These are phyloP conservation scores for Rosa rugosa DNA, from an alignment of 306 rosid species.

Conservation along the genomic window DNA sequence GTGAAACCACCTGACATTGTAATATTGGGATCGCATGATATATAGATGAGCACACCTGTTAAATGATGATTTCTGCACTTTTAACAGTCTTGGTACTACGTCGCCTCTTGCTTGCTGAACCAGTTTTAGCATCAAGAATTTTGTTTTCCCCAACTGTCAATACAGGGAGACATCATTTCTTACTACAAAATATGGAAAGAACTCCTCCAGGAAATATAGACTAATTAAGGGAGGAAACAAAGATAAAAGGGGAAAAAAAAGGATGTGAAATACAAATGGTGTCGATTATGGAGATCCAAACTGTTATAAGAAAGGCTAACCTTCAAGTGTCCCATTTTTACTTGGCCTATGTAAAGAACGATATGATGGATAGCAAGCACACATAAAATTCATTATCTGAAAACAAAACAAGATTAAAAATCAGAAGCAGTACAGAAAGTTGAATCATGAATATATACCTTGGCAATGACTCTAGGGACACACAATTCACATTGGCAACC, in stretches of 20 bases:
- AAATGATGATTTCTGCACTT: constrained; percentile 57
- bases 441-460: no score
- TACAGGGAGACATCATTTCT: neutral
- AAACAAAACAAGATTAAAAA: no score
- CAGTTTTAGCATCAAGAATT: constrained; percentile 66
- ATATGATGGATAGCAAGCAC: constrained; percentile 87
- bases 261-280: no score
- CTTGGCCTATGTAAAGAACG: constrained; percentile 85
- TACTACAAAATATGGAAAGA: neutral
- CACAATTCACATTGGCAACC: no score
- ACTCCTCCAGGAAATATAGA: neutral
- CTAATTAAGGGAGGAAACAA: neutral
- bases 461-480: no score
- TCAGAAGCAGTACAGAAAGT: no score
- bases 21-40: constrained; percentile 13
- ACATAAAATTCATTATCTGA: constrained; percentile 92
- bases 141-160: constrained; percentile 70
- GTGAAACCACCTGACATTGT: constrained; percentile 26
- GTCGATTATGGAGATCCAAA: constrained; percentile 5
- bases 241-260: no score
- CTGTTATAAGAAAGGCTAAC: constrained; percentile 39
- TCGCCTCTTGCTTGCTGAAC: constrained; percentile 83
- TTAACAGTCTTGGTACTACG: constrained; percentile 66
- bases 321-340: constrained; percentile 72
- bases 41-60: constrained; percentile 60